phyloP scores from a whole-genome alignment of 768 basidiomycete species.

The Naganishia onofrii region DNA sequence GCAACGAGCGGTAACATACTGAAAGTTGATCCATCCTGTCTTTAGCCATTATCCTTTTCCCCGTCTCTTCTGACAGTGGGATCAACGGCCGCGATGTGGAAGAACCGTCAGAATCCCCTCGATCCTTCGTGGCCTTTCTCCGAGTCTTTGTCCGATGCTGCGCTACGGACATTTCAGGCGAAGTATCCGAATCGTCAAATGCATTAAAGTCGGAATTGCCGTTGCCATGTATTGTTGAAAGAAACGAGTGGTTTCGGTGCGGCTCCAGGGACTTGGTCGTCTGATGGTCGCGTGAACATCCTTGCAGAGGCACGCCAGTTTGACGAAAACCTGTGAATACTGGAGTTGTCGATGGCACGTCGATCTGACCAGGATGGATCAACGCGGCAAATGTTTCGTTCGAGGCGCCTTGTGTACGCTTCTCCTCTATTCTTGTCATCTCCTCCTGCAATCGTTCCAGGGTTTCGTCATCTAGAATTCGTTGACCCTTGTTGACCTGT shows the following conservation, averaged over 20 bases:
- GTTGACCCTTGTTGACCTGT: not conserved
- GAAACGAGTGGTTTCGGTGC: not conserved
- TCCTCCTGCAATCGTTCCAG: conserved; percentile 11
- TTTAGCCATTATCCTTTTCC: conserved; percentile 22
- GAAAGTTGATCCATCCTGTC: conserved; percentile 29
- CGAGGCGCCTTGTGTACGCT: not conserved
- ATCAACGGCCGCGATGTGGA: not conserved
- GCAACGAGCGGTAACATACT: not conserved
- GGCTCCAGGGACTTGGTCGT: not conserved
- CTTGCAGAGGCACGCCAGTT: not conserved
- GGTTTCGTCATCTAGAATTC: conserved; percentile 8
- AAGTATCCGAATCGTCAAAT: conserved; percentile 13
- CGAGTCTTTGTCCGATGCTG: conserved; percentile 1
- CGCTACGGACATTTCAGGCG: not conserved
- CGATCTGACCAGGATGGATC: not conserved
- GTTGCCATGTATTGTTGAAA: not conserved
- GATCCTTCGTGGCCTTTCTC: not conserved
- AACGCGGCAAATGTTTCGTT: not conserved
- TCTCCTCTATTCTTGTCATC: conserved; percentile 18
- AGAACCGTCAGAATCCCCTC: conserved; percentile 3
- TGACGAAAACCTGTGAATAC: too few species aligned
- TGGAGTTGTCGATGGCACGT: not conserved
- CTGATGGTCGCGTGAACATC: not conserved
- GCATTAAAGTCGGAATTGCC: not conserved
- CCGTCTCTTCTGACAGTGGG: conserved; percentile 21